Percentiles rank a stretch among this genome's conserved stretches.
Evolutionary conservation across 2,329 filamentous ascomycete genomes (phyloP).

Genomic region (Myriosclerotinia duriaeana): DNA sequence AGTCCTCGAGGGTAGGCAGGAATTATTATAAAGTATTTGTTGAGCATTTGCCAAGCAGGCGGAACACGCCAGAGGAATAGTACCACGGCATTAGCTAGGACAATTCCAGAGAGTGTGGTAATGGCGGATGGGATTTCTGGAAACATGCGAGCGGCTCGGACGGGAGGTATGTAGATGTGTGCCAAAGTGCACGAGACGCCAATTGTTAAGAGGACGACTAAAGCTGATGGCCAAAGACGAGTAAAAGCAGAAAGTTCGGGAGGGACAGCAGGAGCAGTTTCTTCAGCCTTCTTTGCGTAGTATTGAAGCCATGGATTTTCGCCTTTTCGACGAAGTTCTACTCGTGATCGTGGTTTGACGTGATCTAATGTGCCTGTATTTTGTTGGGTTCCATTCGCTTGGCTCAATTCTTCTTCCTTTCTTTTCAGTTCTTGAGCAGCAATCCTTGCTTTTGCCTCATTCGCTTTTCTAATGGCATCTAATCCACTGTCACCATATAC

Average conservation of each 20-base stretch:
- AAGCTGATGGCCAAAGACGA: constrained; percentile 56
- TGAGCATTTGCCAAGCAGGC: constrained; percentile 63
- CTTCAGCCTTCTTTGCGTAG: constrained; percentile 48
- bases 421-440: constrained; percentile 50
- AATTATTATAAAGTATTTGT: constrained; percentile 65
- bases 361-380: constrained; percentile 36
- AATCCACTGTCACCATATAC: constrained; percentile 59
- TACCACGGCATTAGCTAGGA: constrained; percentile 58
- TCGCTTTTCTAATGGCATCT: constrained; percentile 57
- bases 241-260: constrained; percentile 54
- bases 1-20: constrained; percentile 63
- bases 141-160: constrained; percentile 52
- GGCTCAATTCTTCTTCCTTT: constrained; percentile 43
- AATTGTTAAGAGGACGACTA: constrained; percentile 49
- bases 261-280: constrained; percentile 50
- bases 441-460: constrained; percentile 43
- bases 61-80: constrained; percentile 63
- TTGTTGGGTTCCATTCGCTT: constrained; percentile 42
- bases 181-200: constrained; percentile 47
- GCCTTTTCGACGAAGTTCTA: constrained; percentile 36
- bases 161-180: constrained; percentile 54
- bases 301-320: constrained; percentile 36
- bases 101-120: constrained; percentile 62
- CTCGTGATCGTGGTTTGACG: constrained; percentile 28
- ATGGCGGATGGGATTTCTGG: constrained; percentile 61